Evolutionary conservation across 805 yeast species (phyloP).

Genomic region (Nakazawaea siamensis): DNA sequence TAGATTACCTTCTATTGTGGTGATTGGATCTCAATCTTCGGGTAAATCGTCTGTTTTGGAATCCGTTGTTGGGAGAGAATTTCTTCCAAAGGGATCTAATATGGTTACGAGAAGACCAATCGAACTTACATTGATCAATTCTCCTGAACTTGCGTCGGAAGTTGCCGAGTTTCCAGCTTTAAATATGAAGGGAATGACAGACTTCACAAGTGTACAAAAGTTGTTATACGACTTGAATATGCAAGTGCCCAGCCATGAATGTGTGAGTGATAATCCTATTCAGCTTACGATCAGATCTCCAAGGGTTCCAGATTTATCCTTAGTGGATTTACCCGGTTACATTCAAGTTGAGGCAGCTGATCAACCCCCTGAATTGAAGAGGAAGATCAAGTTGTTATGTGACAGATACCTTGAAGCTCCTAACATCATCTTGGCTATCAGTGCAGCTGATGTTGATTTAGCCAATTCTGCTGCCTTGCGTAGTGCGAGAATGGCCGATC

Average conservation of each 20-base stretch:
- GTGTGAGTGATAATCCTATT: constrained; percentile 89
- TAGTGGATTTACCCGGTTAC: constrained; percentile 96
- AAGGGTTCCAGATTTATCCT: constrained; percentile 80
- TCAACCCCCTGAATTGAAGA: constrained; percentile 81
- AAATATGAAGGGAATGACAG: constrained; percentile 73
- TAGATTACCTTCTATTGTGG: constrained; percentile 90
- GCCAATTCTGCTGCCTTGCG: constrained; percentile 93
- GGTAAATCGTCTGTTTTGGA: constrained; percentile 97
- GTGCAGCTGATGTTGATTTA: constrained; percentile 96
- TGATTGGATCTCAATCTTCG: constrained; percentile 93
- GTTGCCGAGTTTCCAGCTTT: constrained; percentile 91
- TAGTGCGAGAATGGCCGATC: constrained; percentile 86
- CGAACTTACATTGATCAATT: constrained; percentile 84
- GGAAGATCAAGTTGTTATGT: constrained; percentile 72
- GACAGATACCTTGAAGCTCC: constrained; percentile 84
- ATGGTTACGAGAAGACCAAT: constrained; percentile 99
- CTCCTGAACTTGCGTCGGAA: constrained; percentile 72
- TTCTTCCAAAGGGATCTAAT: constrained; percentile 92
- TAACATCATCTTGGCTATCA: constrained; percentile 88
- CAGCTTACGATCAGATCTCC: constrained; percentile 89
- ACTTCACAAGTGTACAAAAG: constrained; percentile 82
- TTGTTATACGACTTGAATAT: constrained; percentile 81
- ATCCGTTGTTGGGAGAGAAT: constrained; percentile 96
- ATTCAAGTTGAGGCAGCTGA: constrained; percentile 96
- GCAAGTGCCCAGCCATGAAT: constrained; percentile 83